Evolutionary conservation across 176 grass and related monocot species (phyloP), one percentile per base, ranked within the genome.

Genomic region (Oryza officinalis): DNA sequence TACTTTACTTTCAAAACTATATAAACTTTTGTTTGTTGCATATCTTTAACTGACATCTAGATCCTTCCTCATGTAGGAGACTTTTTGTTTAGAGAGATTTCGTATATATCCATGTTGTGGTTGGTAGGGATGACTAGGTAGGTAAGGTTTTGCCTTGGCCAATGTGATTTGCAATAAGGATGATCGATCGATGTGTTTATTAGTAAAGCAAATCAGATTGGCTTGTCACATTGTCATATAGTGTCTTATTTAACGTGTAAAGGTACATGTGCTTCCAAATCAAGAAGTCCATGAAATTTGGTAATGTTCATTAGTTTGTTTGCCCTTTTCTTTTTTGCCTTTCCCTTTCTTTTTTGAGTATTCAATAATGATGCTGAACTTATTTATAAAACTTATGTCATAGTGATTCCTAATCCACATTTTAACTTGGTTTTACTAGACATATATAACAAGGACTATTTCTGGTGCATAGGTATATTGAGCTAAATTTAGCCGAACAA

Each of bases 111-210:
- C 27, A 61, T 9, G 63, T 81, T 74, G 47, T 10, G 49, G 10
- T 70, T 13, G 6, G 35, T 23, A 63, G 2, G 22, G 27, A 27
- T 46, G 22, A 35, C 28, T 8, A 70, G 27, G 65, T 32, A 61
- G 49, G 78, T 76, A 47, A 10, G 10, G 40, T 8, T 69, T 69
- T 71, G 81, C 78, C 5, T 23, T 11, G 67, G 63, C 35, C 10
- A 87, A 69, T 61, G 78, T 61, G 85, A 76, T 87, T 81, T 57
- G 20, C 52, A 57, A 22, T 2, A 20, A 57, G 52, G 52, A 57
- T 22, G 52, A 20, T n/a, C 20, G 52, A 57, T n/a, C 52, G 17
- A n/a, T 57, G 52, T n/a, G 20, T 22, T 4, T 14, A 22, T 57
- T 57, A 1, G 7, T 70, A 27, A 81, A 70, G 30, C 13, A 60